Evolutionary conservation across 176 grass and related monocot genomes (phyloP).

Genomic region (Triticum urartu): DNA sequence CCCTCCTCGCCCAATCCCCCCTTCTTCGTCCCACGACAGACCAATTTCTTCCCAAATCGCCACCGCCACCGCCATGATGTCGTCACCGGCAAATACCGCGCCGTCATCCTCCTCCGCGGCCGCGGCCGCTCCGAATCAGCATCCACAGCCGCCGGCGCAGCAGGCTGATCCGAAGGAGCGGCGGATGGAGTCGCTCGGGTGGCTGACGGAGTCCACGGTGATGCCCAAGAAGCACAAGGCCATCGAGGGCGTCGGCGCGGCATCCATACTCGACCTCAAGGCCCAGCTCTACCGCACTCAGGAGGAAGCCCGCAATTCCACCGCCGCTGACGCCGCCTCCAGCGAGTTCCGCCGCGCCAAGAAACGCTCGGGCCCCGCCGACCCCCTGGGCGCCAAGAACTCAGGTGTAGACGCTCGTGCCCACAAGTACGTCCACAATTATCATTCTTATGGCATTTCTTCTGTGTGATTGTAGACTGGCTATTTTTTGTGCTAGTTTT

Average conservation of each 20-base stretch:
- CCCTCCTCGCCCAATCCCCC: neutral
- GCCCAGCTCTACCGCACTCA: slow-evolving; percentile 90
- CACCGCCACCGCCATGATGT: slow-evolving; percentile 27
- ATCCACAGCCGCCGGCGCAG: neutral
- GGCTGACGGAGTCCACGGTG: slow-evolving; percentile 91
- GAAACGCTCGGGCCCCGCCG: slow-evolving; percentile 41
- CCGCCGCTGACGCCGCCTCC: slow-evolving; percentile 39
- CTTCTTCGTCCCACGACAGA: neutral
- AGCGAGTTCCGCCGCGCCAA: slow-evolving; percentile 72
- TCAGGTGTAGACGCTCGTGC: slow-evolving; percentile 67
- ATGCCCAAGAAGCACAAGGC: slow-evolving; percentile 98
- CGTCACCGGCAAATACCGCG: slow-evolving; percentile 25
- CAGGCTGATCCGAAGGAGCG: slow-evolving; percentile 30
- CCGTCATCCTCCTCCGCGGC: neutral
- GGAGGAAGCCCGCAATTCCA: slow-evolving; percentile 68
- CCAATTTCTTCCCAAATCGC: neutral
- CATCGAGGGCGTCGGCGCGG: slow-evolving; percentile 90
- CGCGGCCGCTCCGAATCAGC: neutral
- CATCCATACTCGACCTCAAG: slow-evolving; percentile 94
- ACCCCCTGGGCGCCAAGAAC: slow-evolving; percentile 74
- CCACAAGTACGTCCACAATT: slow-evolving; percentile 45
- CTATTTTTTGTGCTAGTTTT: slow-evolving; percentile 6
- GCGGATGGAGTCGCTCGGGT: slow-evolving; percentile 87
- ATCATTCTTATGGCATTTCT: neutral
- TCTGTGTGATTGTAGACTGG: neutral